phyloP scores from a whole-genome alignment of 78 protist genomes.

The Tieghemostelium lacteum region DNA sequence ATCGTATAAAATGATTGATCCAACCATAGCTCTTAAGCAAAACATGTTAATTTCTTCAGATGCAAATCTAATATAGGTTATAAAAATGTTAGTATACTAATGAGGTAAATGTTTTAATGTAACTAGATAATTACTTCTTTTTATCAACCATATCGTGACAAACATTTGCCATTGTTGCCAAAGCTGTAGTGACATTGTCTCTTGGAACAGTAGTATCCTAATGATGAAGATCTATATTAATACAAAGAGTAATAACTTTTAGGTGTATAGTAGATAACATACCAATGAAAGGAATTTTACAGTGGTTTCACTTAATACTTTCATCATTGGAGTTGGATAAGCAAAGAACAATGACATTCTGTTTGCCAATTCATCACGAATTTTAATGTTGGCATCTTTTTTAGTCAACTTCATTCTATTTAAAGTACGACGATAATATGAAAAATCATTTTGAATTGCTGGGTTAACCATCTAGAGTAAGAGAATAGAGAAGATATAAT shows the following conservation, averaged over 20 bases:
- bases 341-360: conserved; percentile 91
- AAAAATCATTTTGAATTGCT: conserved; percentile 90
- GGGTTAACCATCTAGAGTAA: conserved; percentile 86
- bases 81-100: not conserved
- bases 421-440: conserved; percentile 89
- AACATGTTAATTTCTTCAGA: conserved; percentile 80
- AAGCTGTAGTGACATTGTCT: conserved; percentile 79
- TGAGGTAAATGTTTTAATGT: not conserved
- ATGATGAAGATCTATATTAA: not conserved
- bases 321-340: conserved; percentile 92
- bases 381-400: conserved; percentile 78
- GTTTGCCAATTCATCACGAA: conserved; percentile 88
- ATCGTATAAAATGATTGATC: conserved; percentile 86
- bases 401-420: conserved; percentile 85
- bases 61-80: conserved; percentile 23
- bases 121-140: conserved; percentile 23
- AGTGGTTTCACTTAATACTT: conserved; percentile 78
- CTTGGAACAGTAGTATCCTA: conserved; percentile 79
- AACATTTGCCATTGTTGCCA: conserved; percentile 83
- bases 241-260: not conserved
- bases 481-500: not conserved
- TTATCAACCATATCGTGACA: conserved; percentile 87
- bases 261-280: not conserved
- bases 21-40: conserved; percentile 88
- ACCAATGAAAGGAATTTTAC: conserved; percentile 80